These are phyloP conservation scores for Irpex sp. DNA, from an alignment of 1,284 basidiomycete genomes.

Conservation along the genomic window DNA sequence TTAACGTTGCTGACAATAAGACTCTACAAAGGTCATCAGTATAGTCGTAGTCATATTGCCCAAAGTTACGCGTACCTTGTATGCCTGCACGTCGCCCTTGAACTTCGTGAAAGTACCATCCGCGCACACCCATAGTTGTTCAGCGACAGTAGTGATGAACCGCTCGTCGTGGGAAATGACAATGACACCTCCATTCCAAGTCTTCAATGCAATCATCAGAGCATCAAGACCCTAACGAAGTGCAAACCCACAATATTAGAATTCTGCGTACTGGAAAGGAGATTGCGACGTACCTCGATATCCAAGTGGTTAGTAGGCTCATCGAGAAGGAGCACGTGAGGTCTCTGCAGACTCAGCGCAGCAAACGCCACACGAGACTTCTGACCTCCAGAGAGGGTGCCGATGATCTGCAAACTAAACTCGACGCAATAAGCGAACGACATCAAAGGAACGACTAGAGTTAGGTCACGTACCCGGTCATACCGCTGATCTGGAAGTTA, in stretches of 20 bases:
- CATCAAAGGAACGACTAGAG: background rate
- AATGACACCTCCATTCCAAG: constrained; percentile 96
- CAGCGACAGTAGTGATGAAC: constrained; percentile 84
- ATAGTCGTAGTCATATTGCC: constrained; percentile 7
- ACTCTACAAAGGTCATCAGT: constrained; percentile 40
- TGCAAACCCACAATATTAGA: background rate
- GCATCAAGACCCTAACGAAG: constrained; percentile 82
- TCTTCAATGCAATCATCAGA: constrained; percentile 82
- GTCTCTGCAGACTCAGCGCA: constrained; percentile 82
- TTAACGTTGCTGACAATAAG: constrained; percentile 82
- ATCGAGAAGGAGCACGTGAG: constrained; percentile 87
- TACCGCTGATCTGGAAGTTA: constrained; percentile 97
- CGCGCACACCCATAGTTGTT: constrained; percentile 87
- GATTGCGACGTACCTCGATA: constrained; percentile 61
- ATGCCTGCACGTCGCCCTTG: constrained; percentile 86
- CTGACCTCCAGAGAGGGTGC: constrained; percentile 92
- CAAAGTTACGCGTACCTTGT: constrained; percentile 62
- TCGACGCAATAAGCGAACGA: background rate
- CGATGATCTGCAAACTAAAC: constrained; percentile 69
- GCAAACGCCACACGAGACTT: constrained; percentile 97
- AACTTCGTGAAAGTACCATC: constrained; percentile 85
- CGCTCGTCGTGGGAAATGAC: constrained; percentile 93
- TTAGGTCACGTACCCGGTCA: constrained; percentile 67
- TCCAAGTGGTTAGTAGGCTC: constrained; percentile 99
- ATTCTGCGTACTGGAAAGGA: background rate